Conservation (phyloP, 768 basidiomycete species). For the Tulasnella sp. region DNA sequence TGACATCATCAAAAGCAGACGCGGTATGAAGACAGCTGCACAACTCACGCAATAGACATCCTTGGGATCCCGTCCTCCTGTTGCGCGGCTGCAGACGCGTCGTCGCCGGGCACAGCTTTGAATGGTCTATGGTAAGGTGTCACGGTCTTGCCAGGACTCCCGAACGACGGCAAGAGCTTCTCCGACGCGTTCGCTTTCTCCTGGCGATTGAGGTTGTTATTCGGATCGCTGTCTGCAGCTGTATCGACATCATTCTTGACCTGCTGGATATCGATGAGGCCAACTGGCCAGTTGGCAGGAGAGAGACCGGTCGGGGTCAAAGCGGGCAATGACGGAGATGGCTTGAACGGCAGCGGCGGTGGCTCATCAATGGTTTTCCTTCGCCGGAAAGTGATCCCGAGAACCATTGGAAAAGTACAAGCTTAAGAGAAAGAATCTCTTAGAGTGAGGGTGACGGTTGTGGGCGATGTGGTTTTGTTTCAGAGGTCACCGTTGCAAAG, state of each 20-base stretch:
- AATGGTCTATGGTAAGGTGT: neutral
- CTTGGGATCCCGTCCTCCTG: neutral
- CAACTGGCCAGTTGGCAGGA: conserved; percentile 55
- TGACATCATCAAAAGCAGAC: neutral
- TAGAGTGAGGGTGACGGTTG: too few relatives aligned
- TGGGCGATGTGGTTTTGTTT: too few relatives aligned
- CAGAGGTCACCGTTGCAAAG: too few relatives aligned
- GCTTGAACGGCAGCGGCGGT: conserved; percentile 39
- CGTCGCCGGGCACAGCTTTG: neutral
- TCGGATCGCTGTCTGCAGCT: neutral
- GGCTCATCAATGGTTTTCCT: conserved; percentile 31
- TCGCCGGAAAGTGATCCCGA: conserved; percentile 18
- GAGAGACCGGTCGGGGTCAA: conserved; percentile 52
- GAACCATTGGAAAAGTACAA: conserved; percentile 13
- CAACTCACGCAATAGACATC: neutral
- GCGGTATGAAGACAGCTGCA: neutral
- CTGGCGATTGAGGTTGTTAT: neutral
- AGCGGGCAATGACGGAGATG: conserved; percentile 74
- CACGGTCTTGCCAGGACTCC: conserved; percentile 3
- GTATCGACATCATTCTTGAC: conserved; percentile 18
- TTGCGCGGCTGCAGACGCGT: neutral
- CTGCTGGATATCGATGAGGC: conserved; percentile 53
- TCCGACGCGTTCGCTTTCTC: neutral
- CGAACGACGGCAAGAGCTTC: neutral
- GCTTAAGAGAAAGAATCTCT: too few relatives aligned